These are phyloP conservation scores for Plantago elongata DNA, from an alignment of 257 asterid genomes.

Conservation along the genomic window DNA sequence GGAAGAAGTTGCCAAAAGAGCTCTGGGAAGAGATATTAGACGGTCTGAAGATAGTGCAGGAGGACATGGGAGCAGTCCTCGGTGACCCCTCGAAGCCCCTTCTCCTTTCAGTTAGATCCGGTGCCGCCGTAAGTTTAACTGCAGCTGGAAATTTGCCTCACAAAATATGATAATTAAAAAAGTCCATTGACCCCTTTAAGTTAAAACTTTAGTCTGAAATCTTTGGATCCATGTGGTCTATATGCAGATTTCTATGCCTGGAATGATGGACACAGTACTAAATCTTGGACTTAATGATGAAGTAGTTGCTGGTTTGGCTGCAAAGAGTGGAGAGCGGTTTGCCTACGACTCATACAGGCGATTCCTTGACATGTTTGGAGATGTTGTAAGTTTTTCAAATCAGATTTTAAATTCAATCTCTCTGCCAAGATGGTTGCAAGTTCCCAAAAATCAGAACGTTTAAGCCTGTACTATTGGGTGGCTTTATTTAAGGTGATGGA, in stretches of 20 bases:
- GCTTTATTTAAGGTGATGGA: slow-evolving; percentile 66
- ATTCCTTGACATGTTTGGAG: slow-evolving; percentile 93
- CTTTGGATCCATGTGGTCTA: slow-evolving; percentile 2
- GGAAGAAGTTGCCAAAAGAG: slow-evolving; percentile 61
- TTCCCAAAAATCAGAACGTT: not conserved
- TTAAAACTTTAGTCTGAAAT: not conserved
- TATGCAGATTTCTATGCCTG: slow-evolving; percentile 92
- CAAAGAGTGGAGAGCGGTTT: slow-evolving; percentile 87
- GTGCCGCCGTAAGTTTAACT: slow-evolving; percentile 68
- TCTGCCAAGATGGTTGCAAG: not conserved
- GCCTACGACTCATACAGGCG: slow-evolving; percentile 90
- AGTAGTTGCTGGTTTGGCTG: slow-evolving; percentile 79
- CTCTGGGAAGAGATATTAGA: slow-evolving; percentile 84
- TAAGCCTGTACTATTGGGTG: not conserved
- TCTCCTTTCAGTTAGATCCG: slow-evolving; percentile 86
- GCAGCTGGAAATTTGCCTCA: not conserved
- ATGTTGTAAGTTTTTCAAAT: slow-evolving; percentile 55
- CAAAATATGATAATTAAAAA: not conserved
- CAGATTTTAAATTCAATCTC: not conserved
- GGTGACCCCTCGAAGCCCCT: slow-evolving; percentile 85
- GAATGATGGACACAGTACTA: slow-evolving; percentile 98
- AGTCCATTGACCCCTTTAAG: too few relatives aligned
- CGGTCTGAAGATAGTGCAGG: slow-evolving; percentile 59
- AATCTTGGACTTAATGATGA: slow-evolving; percentile 89
- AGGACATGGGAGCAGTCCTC: slow-evolving; percentile 79